Percentiles rank a stretch among this genome's conserved stretches.
phyloP scores from a whole-genome alignment of 2,329 filamentous ascomycete species.

The Chalaropsis ovoidea region DNA sequence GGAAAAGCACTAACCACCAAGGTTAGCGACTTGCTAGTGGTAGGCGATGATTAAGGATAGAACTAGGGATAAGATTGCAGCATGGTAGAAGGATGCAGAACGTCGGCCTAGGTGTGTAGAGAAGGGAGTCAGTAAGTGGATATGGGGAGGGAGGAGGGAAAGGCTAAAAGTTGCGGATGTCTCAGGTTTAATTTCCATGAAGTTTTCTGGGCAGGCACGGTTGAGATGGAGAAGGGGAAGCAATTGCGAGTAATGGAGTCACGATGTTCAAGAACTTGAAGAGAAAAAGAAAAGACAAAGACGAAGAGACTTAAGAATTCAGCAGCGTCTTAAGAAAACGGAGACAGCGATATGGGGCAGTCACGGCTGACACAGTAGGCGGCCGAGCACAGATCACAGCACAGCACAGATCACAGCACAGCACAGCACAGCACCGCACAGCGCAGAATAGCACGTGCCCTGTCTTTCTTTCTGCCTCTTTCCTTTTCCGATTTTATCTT shows the following conservation, averaged over 20 bases:
- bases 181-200: conserved; percentile 13
- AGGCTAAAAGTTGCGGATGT: neutral
- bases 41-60: neutral
- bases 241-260: neutral
- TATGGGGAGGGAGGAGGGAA: neutral
- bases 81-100: too few relatives aligned
- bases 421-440: neutral
- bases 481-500: neutral
- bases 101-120: too few relatives aligned
- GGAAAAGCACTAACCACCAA: neutral
- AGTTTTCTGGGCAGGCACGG: neutral
- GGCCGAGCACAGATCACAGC: neutral
- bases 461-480: neutral
- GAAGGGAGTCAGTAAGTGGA: neutral
- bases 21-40: neutral
- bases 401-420: neutral
- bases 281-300: neutral
- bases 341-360: conserved; percentile 10
- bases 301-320: neutral
- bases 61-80: neutral
- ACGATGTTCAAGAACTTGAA: neutral
- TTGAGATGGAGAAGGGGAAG: neutral
- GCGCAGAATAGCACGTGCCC: neutral
- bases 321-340: neutral
- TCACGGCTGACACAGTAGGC: neutral